Conservation (phyloP, 495 filamentous ascomycete species). For the Collariella sp. region DNA sequence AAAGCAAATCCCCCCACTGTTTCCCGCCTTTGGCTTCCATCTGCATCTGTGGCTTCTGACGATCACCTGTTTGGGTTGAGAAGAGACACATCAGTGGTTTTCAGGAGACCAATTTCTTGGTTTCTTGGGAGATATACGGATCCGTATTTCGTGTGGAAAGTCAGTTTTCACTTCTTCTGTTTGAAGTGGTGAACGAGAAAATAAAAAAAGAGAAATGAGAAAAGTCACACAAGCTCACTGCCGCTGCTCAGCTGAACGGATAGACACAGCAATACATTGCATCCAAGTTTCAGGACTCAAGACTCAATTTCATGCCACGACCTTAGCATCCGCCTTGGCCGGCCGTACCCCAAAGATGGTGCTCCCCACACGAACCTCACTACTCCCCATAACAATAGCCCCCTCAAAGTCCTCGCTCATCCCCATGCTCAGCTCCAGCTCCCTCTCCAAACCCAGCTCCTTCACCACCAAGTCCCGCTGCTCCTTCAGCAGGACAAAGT, state of each 20-base stretch:
- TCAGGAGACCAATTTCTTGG: too few species aligned
- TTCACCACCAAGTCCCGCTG: slow-evolving; percentile 54
- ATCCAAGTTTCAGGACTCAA: neutral
- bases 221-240: neutral
- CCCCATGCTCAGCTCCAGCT: slow-evolving; percentile 55
- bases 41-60: too few species aligned
- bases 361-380: slow-evolving; percentile 91
- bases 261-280: too few species aligned
- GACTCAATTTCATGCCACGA: slow-evolving; percentile 32
- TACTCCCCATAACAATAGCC: slow-evolving; percentile 73
- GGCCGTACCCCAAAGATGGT: slow-evolving; percentile 84
- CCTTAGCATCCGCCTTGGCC: slow-evolving; percentile 59
- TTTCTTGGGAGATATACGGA: too few species aligned
- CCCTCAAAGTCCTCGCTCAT: slow-evolving; percentile 97
- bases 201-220: too few species aligned
- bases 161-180: too few species aligned
- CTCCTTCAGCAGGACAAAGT: slow-evolving; percentile 63
- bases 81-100: too few species aligned
- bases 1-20: too few species aligned
- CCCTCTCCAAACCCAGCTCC: slow-evolving; percentile 35
- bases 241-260: neutral
- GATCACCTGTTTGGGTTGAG: too few species aligned
- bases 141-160: too few species aligned
- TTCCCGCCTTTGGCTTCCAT: too few species aligned
- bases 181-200: too few species aligned